Evolutionary conservation across 441 rosid species (phyloP).

Genomic region (Daphne laureola): DNA sequence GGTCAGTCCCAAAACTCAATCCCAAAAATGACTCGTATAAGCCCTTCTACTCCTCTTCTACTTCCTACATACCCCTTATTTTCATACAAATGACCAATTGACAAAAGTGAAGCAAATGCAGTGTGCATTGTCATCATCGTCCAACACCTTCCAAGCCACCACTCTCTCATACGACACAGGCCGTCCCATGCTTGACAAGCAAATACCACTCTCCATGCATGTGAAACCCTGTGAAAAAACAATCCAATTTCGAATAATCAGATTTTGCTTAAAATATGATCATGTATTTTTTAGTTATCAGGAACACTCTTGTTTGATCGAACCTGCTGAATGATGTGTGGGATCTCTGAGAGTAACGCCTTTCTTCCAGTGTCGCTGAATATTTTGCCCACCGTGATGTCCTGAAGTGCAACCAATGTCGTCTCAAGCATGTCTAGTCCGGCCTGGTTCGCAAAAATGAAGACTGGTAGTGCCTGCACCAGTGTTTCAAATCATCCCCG

Average conservation of each 20-base stretch:
- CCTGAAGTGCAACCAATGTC: slow-evolving; percentile 62
- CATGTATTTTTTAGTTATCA: not conserved
- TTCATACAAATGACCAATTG: slow-evolving; percentile 65
- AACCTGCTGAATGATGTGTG: slow-evolving; percentile 78
- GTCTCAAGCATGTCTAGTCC: slow-evolving; percentile 80
- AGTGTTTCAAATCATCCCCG: slow-evolving; percentile 2
- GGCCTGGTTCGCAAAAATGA: slow-evolving; percentile 68
- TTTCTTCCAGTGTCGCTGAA: slow-evolving; percentile 56
- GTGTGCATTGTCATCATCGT: slow-evolving; percentile 63
- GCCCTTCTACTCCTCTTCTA: slow-evolving; percentile 13
- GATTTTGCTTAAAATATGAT: slow-evolving; percentile 1
- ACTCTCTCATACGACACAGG: slow-evolving; percentile 62
- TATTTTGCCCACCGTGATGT: slow-evolving; percentile 58
- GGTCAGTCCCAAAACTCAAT: too few species aligned
- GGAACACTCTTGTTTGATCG: not conserved
- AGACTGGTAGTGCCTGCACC: slow-evolving; percentile 48
- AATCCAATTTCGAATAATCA: slow-evolving; percentile 1
- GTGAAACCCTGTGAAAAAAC: slow-evolving; percentile 40
- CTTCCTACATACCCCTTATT: not conserved
- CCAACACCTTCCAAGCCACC: slow-evolving; percentile 70
- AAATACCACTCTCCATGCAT: slow-evolving; percentile 65
- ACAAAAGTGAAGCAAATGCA: slow-evolving; percentile 67
- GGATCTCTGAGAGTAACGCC: slow-evolving; percentile 55
- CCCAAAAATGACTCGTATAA: slow-evolving; percentile 12
- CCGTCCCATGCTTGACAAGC: slow-evolving; percentile 77